Evolutionary conservation across 306 rosid species (phyloP), one percentile per base, ranked within the genome.

Genomic region (Alnus rubra): DNA sequence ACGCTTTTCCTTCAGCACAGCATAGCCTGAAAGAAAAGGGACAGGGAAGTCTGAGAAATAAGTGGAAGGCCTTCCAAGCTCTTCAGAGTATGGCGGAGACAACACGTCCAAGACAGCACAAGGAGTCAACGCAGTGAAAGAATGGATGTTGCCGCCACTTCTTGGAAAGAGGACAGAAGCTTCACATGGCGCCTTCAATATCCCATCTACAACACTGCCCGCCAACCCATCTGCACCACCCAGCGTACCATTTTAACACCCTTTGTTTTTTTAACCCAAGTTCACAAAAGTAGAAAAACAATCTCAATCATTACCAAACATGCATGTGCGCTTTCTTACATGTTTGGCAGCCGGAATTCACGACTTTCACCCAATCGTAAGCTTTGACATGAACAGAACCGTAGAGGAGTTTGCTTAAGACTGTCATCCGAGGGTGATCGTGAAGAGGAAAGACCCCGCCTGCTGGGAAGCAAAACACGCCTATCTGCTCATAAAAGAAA

Each of bases 341-440:
- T 55, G 92, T 81, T 86, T 47, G 84, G 65, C 51, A 53, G 42
- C 74, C 60, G 15, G 75, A 7, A 50, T 9, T 37, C 2, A 79
- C 76, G n/a, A 80, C 60, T 62, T 86, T 85, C 65, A 87, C 58
- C 94, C 94, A 92, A 19, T 89, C 94, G 75, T 92, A 87, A 28
- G 97, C 86, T 81, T 87, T 87, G 71, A 82, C 74, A 68, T 87
- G 30, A 15, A 86, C 51, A 7, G 91, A 82, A 18, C 97, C 94
- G 30, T 84, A 84, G 3, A 92, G 86, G 52, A 92, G 69, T 75
- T 91, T 91, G 82, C 86, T 86, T 2, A 91, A 80, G 75, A 91
- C 93, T n/a, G 97, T 89, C 97, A 91, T 91, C 75, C 78, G 86
- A 0, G 91, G 93, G 80, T 88, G 97, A 79, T 91, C 90, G 19